Conservation (phyloP, 805 yeast species). For the Candida quercuum region DNA sequence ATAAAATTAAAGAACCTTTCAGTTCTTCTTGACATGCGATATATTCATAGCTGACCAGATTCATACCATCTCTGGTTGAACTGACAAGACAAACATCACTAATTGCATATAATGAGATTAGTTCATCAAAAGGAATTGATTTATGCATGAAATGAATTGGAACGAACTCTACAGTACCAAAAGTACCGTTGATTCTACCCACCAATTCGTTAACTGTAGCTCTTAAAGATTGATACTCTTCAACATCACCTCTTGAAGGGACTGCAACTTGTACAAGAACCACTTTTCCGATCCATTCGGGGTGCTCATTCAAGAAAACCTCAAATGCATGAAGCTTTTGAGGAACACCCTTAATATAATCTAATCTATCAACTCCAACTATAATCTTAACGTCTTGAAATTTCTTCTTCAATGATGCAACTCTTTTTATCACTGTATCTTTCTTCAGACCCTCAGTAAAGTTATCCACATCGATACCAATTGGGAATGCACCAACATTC, state of each 20-base stretch:
- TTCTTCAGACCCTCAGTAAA: conserved; percentile 74
- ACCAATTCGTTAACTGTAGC: conserved; percentile 94
- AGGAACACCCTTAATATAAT: conserved; percentile 97
- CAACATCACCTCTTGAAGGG: conserved; percentile 96
- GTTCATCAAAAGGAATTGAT: conserved; percentile 84
- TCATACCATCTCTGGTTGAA: conserved; percentile 98
- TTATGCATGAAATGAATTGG: conserved; percentile 97
- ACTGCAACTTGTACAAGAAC: conserved; percentile 95
- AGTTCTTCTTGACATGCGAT: conserved; percentile 89
- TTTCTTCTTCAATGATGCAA: conserved; percentile 56
- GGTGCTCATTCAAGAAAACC: conserved; percentile 84
- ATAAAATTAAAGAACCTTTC: conserved; percentile 80
- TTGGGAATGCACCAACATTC: conserved; percentile 95
- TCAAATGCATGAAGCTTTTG: conserved; percentile 96
- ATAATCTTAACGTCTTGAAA: conserved; percentile 77
- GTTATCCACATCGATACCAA: conserved; percentile 94
- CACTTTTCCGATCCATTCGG: conserved; percentile 98
- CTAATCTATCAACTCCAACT: conserved; percentile 95
- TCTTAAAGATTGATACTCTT: conserved; percentile 90
- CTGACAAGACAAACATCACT: conserved; percentile 91
- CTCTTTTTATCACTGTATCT: conserved; percentile 58
- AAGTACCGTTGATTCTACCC: conserved; percentile 93
- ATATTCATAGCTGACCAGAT: conserved; percentile 91
- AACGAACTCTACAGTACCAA: conserved; percentile 95
- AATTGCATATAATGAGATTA: conserved; percentile 78